These are phyloP conservation scores for Xylariaceae sp. DNA, from an alignment of 2,329 filamentous ascomycete genomes.

Conservation along the genomic window DNA sequence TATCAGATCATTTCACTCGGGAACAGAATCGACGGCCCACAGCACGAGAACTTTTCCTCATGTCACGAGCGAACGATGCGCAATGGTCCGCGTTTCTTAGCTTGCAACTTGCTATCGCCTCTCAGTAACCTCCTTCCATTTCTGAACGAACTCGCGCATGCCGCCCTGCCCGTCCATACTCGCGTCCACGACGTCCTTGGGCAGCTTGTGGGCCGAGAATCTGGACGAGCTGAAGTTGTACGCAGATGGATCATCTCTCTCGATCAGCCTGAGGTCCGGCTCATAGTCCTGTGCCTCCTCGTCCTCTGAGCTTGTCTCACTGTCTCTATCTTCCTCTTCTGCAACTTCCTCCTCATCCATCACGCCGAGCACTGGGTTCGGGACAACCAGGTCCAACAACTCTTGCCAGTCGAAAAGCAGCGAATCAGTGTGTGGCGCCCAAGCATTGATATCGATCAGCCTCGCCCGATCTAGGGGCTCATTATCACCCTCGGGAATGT, in stretches of 20 bases:
- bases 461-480: slow-evolving; percentile 68
- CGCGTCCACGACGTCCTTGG: slow-evolving; percentile 82
- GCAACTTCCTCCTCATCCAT: slow-evolving; percentile 39
- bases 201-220: slow-evolving; percentile 93
- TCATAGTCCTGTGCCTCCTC: slow-evolving; percentile 55
- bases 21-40: too few species aligned
- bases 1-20: too few species aligned
- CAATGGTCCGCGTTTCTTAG: too few species aligned
- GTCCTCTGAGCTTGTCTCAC: slow-evolving; percentile 22
- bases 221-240: slow-evolving; percentile 81
- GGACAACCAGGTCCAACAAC: slow-evolving; percentile 67
- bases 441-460: slow-evolving; percentile 92
- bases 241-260: slow-evolving; percentile 81
- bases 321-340: slow-evolving; percentile 32
- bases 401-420: slow-evolving; percentile 88
- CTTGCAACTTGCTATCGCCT: too few species aligned
- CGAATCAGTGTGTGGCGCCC: slow-evolving; percentile 84
- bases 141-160: slow-evolving; percentile 73
- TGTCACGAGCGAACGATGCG: too few species aligned
- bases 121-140: slow-evolving; percentile 61
- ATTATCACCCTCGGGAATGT: slow-evolving; percentile 66
- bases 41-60: too few species aligned
- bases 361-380: slow-evolving; percentile 52
- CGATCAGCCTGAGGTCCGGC: slow-evolving; percentile 78
- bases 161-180: slow-evolving; percentile 66